phyloP scores from a whole-genome alignment of 2,329 filamentous ascomycete species.

The Colletotrichum brevisporum region DNA sequence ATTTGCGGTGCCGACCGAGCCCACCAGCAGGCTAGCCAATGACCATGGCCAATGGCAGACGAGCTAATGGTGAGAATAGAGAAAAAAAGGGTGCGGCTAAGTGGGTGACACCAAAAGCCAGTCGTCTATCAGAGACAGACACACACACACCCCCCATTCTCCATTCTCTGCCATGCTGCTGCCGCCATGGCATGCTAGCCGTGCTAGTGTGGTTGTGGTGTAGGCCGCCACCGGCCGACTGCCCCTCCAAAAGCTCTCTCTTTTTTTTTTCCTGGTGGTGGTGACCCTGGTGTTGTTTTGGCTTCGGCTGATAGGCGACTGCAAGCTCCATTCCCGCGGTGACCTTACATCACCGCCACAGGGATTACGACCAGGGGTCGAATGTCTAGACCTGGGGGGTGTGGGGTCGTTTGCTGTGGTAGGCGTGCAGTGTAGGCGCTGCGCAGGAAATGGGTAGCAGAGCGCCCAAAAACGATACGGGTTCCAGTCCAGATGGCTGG shows the following conservation, averaged over 20 bases:
- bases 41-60: neutral
- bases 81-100: slow-evolving; percentile 30
- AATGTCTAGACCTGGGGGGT: slow-evolving; percentile 32
- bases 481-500: neutral
- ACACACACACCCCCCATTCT: slow-evolving; percentile 13
- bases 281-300: slow-evolving; percentile 28
- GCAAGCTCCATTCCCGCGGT: slow-evolving; percentile 39
- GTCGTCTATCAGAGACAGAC: slow-evolving; percentile 31
- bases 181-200: neutral
- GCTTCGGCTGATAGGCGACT: slow-evolving; percentile 39
- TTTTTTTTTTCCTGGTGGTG: neutral
- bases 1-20: slow-evolving; percentile 28
- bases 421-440: slow-evolving; percentile 16
- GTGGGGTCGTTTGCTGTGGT: slow-evolving; percentile 36
- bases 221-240: slow-evolving; percentile 39
- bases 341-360: slow-evolving; percentile 42
- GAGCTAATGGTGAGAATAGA: slow-evolving; percentile 22
- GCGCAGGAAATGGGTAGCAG: slow-evolving; percentile 21
- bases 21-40: slow-evolving; percentile 23
- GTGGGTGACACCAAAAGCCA: slow-evolving; percentile 24
- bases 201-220: neutral
- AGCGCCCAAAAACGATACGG: slow-evolving; percentile 21
- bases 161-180: slow-evolving; percentile 13
- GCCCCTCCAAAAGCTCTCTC: slow-evolving; percentile 36
- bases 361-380: slow-evolving; percentile 35